These are phyloP conservation scores for Trypethelium eluteriae DNA, from an alignment of 495 filamentous ascomycete genomes.

Conservation along the genomic window DNA sequence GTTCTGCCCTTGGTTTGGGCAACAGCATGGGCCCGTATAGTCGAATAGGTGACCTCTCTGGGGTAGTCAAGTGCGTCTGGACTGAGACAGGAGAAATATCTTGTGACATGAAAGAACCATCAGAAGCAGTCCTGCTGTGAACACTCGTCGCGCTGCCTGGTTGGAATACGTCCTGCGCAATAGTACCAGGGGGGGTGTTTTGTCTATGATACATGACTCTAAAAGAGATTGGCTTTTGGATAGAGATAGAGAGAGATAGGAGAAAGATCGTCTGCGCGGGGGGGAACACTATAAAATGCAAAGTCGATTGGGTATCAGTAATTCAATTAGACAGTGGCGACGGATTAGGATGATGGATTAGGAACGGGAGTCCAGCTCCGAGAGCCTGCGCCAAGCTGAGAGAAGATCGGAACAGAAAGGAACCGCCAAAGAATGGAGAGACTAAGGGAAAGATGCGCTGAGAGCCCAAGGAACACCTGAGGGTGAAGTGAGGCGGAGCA, in stretches of 20 bases:
- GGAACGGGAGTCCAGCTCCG: slow-evolving; percentile 11
- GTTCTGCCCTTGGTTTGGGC: slow-evolving; percentile 84
- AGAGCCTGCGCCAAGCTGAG: slow-evolving; percentile 3
- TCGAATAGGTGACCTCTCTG: slow-evolving; percentile 59
- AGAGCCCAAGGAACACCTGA: slow-evolving; percentile 9
- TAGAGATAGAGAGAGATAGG: not conserved
- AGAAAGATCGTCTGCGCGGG: not conserved
- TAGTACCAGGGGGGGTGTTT: slow-evolving; percentile 28
- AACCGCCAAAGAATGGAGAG: slow-evolving; percentile 6
- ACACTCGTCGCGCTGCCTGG: slow-evolving; percentile 25
- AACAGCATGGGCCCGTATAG: slow-evolving; percentile 75
- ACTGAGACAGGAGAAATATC: slow-evolving; percentile 75
- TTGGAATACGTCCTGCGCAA: slow-evolving; percentile 26
- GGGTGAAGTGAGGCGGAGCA: slow-evolving; percentile 8
- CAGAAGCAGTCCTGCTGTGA: slow-evolving; percentile 41
- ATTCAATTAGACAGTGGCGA: slow-evolving; percentile 3
- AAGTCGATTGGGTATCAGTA: slow-evolving; percentile 7
- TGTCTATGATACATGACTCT: slow-evolving; percentile 31
- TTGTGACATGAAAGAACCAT: slow-evolving; percentile 50
- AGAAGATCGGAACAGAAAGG: not conserved
- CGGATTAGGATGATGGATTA: not conserved
- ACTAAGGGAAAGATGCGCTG: slow-evolving; percentile 5
- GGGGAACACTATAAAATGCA: not conserved
- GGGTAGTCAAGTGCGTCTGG: slow-evolving; percentile 64
- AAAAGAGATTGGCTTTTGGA: not conserved